A percentile compares a stretch with the other conserved stretches of the same genome.
Evolutionary conservation across 2,329 filamentous ascomycete genomes (phyloP).

Genomic region (Hymenoscyphus infarciens): DNA sequence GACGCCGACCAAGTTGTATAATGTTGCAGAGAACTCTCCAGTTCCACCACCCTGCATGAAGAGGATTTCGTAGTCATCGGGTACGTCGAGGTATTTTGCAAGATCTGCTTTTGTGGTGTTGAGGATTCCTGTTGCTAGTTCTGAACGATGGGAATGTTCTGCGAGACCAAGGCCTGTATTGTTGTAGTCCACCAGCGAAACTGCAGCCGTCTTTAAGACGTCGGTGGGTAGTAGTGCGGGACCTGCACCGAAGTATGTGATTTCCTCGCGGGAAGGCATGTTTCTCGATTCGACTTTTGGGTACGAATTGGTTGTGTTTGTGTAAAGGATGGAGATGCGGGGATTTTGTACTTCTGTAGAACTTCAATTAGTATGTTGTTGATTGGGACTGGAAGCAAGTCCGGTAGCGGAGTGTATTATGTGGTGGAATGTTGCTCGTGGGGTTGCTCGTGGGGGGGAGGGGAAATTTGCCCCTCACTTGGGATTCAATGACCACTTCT

Average conservation of each 20-base stretch:
- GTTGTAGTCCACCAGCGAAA: constrained; percentile 78
- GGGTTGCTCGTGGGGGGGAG: not conserved
- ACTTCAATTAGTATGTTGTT: not conserved
- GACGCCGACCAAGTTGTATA: constrained; percentile 78
- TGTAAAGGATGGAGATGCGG: not conserved
- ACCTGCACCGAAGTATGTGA: constrained; percentile 86
- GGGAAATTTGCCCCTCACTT: not conserved
- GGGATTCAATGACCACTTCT: not conserved
- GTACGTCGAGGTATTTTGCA: constrained; percentile 71
- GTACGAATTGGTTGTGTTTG: not conserved
- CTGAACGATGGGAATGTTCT: constrained; percentile 86
- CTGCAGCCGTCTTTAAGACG: constrained; percentile 72
- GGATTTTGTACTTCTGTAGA: not conserved
- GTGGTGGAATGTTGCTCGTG: not conserved
- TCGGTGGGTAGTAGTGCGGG: constrained; percentile 81
- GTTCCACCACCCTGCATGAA: constrained; percentile 86
- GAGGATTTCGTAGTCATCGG: constrained; percentile 80
- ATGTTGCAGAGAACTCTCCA: constrained; percentile 78
- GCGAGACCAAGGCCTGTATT: constrained; percentile 79
- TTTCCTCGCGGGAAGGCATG: constrained; percentile 71
- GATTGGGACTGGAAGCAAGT: not conserved
- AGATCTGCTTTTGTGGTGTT: constrained; percentile 74
- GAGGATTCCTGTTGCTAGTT: constrained; percentile 73
- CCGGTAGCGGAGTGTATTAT: not conserved
- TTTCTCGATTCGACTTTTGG: not conserved